A percentile compares a stretch with the other conserved stretches of the same genome.
These are phyloP conservation scores for Clarkia xantiana DNA, from an alignment of 345 rosid species.

Conservation along the genomic window DNA sequence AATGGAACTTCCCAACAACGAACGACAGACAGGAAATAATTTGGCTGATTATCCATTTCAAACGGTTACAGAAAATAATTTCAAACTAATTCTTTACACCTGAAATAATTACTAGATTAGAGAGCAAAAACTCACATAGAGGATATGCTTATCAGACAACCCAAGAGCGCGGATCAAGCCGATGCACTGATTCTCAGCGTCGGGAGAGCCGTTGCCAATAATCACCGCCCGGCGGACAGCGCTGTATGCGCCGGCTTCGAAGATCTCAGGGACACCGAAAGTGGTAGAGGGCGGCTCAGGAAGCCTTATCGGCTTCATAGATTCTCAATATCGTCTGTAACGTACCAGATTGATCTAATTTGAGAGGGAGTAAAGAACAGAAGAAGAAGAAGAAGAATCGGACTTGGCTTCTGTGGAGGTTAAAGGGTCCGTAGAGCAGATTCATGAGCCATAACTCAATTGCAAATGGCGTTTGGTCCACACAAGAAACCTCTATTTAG, in stretches of 20 bases:
- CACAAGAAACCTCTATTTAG: too few relatives aligned
- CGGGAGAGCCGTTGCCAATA: conserved; percentile 71
- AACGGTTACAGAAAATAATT: too few relatives aligned
- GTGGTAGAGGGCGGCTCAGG: conserved; percentile 72
- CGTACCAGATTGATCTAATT: background rate
- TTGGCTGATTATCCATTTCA: too few relatives aligned
- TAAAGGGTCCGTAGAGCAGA: too few relatives aligned
- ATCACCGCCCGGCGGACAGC: conserved; percentile 80
- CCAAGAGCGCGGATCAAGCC: conserved; percentile 88
- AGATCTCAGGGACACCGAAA: conserved; percentile 79
- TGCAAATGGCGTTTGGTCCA: too few relatives aligned
- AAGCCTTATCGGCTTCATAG: conserved; percentile 75
- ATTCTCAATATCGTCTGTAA: conserved; percentile 1
- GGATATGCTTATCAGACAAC: conserved; percentile 40
- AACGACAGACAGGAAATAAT: too few relatives aligned
- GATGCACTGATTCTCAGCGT: conserved; percentile 83
- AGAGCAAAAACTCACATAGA: conserved; percentile 44
- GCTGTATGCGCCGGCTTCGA: conserved; percentile 60
- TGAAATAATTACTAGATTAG: background rate
- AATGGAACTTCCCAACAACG: too few relatives aligned
- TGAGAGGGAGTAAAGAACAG: background rate
- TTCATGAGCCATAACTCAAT: too few relatives aligned
- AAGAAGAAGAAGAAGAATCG: background rate
- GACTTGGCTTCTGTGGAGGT: background rate
- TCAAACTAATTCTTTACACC: too few relatives aligned